Conservation (phyloP, 2,329 filamentous ascomycete genomes). For the Cordyceps javanica region DNA sequence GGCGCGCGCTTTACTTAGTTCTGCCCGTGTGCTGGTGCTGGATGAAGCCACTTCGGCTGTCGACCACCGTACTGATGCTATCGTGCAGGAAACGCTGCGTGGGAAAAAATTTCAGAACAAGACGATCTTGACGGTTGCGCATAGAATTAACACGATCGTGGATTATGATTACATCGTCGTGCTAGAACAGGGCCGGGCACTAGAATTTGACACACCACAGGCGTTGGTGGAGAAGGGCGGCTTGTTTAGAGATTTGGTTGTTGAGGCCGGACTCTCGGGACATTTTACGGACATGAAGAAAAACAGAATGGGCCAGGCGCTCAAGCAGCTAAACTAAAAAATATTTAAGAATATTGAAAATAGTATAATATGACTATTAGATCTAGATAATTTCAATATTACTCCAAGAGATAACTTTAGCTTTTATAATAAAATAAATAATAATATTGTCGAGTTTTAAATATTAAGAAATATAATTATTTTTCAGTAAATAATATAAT, state of each 20-base stretch:
- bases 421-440: too few species aligned
- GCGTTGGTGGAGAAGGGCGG: constrained; percentile 67
- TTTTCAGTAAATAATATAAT: too few species aligned
- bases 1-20: constrained; percentile 80
- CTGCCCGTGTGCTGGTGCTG: constrained; percentile 84
- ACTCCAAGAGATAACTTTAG: too few species aligned
- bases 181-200: constrained; percentile 75
- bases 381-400: too few species aligned
- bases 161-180: constrained; percentile 76
- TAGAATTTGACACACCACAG: constrained; percentile 76
- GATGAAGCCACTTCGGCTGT: constrained; percentile 79
- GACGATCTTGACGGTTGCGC: constrained; percentile 93
- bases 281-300: not conserved
- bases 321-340: too few species aligned
- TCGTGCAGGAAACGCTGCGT: constrained; percentile 51
- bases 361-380: too few species aligned
- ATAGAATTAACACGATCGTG: constrained; percentile 89
- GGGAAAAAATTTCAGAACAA: constrained; percentile 65
- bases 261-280: constrained; percentile 10
- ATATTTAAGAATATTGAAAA: too few species aligned
- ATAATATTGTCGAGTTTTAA: too few species aligned
- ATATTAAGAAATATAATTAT: too few species aligned
- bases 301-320: not conserved
- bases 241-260: constrained; percentile 52
- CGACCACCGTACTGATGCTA: constrained; percentile 54